Percentiles rank a stretch among this genome's conserved stretches.
These are phyloP conservation scores for Hymenoscyphus albidus DNA, from an alignment of 2,329 filamentous ascomycete species.

Conservation along the genomic window DNA sequence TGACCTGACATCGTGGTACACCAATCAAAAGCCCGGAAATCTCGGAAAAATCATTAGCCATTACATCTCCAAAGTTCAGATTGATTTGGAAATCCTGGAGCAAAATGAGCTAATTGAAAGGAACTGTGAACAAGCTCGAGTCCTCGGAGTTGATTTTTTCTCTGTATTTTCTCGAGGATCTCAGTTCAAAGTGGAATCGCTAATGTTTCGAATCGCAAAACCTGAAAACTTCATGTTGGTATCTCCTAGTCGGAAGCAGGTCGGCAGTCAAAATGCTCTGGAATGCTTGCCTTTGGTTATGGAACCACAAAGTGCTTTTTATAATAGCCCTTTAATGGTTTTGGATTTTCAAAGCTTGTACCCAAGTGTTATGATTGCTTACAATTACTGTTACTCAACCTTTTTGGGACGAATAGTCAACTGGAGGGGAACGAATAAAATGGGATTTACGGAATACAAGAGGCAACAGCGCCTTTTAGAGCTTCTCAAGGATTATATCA, in stretches of 20 bases:
- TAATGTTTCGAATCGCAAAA: constrained; percentile 98
- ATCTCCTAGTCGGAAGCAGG: constrained; percentile 86
- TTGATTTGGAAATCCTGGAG: constrained; percentile 88
- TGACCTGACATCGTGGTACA: constrained; percentile 80
- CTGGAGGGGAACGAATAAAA: constrained; percentile 90
- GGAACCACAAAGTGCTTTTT: constrained; percentile 95
- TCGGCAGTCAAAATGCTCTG: constrained; percentile 87
- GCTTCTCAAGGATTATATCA: constrained; percentile 79
- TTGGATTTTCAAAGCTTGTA: constrained; percentile 96
- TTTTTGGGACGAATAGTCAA: constrained; percentile 80
- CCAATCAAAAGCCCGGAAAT: constrained; percentile 62
- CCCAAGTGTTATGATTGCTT: constrained; percentile 97
- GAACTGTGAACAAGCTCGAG: constrained; percentile 88
- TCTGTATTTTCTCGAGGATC: constrained; percentile 93
- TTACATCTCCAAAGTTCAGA: constrained; percentile 68
- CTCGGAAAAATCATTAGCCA: constrained; percentile 74
- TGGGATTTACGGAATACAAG: constrained; percentile 88
- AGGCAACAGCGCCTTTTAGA: constrained; percentile 71
- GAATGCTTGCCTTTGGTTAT: constrained; percentile 95
- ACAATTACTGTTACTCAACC: constrained; percentile 98
- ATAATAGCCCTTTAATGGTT: constrained; percentile 82
- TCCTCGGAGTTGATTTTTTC: constrained; percentile 94
- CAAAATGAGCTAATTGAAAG: constrained; percentile 82
- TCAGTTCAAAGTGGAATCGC: constrained; percentile 97
- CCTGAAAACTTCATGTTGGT: constrained; percentile 90